A percentile compares a stretch with the other conserved stretches of the same genome.
Conservation (phyloP, 306 rosid species). For the Cucurbita maxima region DNA sequence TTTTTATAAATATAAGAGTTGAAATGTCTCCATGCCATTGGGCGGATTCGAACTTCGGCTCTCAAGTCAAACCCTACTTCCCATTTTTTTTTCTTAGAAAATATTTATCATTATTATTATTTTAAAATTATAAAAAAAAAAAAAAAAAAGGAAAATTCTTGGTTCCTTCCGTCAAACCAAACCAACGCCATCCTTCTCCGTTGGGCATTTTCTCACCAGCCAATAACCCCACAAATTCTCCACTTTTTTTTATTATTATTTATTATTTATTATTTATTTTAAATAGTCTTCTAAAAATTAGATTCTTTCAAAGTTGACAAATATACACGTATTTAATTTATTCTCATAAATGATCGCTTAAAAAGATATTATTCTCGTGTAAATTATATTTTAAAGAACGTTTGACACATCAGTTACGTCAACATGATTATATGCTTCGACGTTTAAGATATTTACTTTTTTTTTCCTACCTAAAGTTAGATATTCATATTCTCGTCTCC, state of each 20-base stretch:
- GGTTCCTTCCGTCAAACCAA: background rate
- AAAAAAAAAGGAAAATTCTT: background rate
- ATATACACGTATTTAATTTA: too few relatives aligned
- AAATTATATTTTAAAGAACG: too few relatives aligned
- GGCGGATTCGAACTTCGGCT: background rate
- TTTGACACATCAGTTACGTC: background rate
- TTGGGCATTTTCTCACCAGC: constrained; percentile 7
- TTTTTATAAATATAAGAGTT: too few relatives aligned
- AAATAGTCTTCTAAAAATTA: background rate
- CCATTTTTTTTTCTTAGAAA: background rate
- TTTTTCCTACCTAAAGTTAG: too few relatives aligned
- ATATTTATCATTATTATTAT: background rate
- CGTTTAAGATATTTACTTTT: too few relatives aligned
- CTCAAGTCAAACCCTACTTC: background rate
- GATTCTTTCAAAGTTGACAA: background rate
- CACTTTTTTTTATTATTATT: background rate
- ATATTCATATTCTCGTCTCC: too few relatives aligned
- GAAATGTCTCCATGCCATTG: too few relatives aligned
- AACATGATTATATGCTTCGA: background rate
- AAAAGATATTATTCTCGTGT: background rate
- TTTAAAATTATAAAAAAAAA: background rate
- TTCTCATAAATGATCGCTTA: too few relatives aligned
- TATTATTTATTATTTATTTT: background rate
- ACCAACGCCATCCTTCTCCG: background rate
- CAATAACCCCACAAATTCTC: background rate